Conservation (phyloP, 2,329 filamentous ascomycete genomes). For the Penicillium sp. region DNA sequence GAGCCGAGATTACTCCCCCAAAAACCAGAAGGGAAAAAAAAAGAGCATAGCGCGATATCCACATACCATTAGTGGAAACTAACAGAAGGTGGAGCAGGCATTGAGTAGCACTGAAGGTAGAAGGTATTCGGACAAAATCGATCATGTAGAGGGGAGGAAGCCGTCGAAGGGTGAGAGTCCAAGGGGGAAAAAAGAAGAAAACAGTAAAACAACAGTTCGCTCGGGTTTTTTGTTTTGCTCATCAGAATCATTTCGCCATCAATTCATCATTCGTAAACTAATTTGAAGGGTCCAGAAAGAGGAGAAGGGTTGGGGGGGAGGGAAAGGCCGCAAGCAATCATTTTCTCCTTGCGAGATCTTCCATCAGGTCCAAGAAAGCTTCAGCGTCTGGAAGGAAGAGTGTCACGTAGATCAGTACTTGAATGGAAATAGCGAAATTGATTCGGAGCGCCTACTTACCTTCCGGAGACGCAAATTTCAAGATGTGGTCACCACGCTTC, state of each 20-base stretch:
- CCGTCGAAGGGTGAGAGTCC: too few species aligned
- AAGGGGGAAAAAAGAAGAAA: not conserved
- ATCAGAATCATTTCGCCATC: constrained; percentile 20
- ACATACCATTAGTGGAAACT: too few species aligned
- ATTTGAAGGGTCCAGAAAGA: not conserved
- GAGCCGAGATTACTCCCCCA: too few species aligned
- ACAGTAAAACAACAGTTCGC: not conserved
- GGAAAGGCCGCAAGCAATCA: not conserved
- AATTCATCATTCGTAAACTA: constrained; percentile 16
- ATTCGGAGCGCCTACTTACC: constrained; percentile 21
- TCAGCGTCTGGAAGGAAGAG: constrained; percentile 30
- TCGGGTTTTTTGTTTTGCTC: constrained; percentile 15
- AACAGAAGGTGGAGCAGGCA: too few species aligned
- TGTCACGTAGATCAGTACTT: constrained; percentile 6
- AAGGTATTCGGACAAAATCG: too few species aligned
- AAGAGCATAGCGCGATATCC: too few species aligned
- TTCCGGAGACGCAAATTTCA: constrained; percentile 32
- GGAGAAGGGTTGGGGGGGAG: constrained; percentile 11
- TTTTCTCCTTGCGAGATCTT: constrained; percentile 4
- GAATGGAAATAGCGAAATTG: not conserved
- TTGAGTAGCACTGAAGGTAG: too few species aligned
- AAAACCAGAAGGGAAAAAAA: too few species aligned
- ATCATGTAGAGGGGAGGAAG: too few species aligned
- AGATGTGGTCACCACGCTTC: constrained; percentile 32
- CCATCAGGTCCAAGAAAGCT: constrained; percentile 31